These are phyloP conservation scores for Copromyces sp. DNA, from an alignment of 495 filamentous ascomycete genomes.

Conservation along the genomic window DNA sequence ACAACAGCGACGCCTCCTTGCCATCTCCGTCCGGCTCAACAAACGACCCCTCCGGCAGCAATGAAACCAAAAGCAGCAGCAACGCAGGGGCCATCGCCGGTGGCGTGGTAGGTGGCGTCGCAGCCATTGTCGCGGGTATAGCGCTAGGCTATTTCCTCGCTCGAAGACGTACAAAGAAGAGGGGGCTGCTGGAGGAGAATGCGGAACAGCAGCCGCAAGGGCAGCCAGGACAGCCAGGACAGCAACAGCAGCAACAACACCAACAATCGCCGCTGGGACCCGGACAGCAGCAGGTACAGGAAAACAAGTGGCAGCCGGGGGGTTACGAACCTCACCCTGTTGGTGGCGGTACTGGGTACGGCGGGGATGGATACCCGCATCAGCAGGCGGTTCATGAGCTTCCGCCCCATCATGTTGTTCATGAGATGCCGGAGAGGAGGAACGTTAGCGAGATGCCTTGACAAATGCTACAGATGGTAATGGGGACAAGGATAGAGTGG, in stretches of 20 bases:
- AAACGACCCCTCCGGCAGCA: neutral
- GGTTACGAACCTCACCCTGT: neutral
- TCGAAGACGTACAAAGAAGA: neutral
- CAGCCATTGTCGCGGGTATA: neutral
- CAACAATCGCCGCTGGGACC: neutral
- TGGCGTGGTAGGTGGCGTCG: conserved; percentile 11
- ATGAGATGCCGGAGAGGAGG: neutral
- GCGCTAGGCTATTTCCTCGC: neutral
- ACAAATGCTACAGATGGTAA: neutral
- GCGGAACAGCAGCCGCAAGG: too few species aligned
- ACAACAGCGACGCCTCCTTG: neutral
- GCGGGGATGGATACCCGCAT: neutral
- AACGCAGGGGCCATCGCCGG: conserved; percentile 6
- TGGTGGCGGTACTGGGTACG: neutral
- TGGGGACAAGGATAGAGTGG: too few species aligned
- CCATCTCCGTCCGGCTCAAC: neutral
- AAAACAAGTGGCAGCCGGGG: neutral
- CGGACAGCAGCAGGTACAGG: neutral
- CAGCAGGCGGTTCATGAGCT: neutral
- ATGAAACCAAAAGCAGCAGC: neutral
- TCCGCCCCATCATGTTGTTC: neutral
- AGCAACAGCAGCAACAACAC: neutral
- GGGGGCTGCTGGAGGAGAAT: neutral
- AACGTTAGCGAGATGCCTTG: neutral
- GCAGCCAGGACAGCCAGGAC: too few species aligned